Percentiles rank a stretch among this genome's conserved stretches.
Conservation (phyloP, 371 early-diverging fungal species). For the Mortierella polycephala region DNA sequence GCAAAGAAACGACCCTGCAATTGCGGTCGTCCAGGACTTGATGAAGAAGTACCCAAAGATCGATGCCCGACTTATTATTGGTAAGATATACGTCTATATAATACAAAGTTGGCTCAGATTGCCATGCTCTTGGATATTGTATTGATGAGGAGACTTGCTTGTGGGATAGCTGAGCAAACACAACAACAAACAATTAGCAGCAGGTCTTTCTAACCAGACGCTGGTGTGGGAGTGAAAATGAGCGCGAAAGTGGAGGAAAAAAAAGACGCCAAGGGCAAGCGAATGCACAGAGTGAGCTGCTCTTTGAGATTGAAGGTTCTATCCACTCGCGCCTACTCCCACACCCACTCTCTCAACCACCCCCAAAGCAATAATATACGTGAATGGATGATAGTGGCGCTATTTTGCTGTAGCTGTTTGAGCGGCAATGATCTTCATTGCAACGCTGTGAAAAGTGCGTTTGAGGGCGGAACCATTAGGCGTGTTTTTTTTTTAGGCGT, state of each 20-base stretch:
- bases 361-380: too few species aligned
- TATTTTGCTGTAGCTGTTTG: too few species aligned
- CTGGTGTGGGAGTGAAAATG: not conserved
- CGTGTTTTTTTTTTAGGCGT: too few species aligned
- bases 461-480: too few species aligned
- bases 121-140: not conserved
- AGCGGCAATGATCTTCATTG: too few species aligned
- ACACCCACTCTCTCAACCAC: not conserved
- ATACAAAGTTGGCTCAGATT: not conserved
- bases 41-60: conserved; percentile 75
- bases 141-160: not conserved
- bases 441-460: too few species aligned
- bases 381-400: too few species aligned
- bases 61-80: conserved; percentile 80
- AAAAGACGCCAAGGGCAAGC: not conserved
- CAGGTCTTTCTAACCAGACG: not conserved
- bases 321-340: conserved; percentile 7
- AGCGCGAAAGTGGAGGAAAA: not conserved
- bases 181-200: not conserved
- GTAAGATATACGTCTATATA: conserved; percentile 48
- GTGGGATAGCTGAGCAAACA: not conserved
- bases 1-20: conserved; percentile 78
- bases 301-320: conserved; percentile 17
- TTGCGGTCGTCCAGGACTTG: conserved; percentile 75
- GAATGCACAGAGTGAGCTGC: conserved; percentile 25